Evolutionary conservation across 768 basidiomycete genomes (phyloP), one percentile per base, ranked within the genome.

Genomic region (Polyporus arcularius): DNA sequence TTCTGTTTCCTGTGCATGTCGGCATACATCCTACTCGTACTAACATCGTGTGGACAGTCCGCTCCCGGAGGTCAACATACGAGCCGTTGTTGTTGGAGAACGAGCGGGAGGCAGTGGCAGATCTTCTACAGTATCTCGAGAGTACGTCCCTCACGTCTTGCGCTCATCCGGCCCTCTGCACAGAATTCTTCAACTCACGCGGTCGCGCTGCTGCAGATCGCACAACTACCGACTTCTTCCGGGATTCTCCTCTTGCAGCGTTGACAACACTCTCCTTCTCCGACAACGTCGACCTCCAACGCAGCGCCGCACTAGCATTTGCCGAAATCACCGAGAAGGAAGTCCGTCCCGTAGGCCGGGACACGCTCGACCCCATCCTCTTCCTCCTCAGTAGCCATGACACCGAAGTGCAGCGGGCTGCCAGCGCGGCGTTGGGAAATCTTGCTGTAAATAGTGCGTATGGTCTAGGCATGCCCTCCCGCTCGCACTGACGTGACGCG

Each of bases 281-380:
- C 21, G 97, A 98, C 78, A 99, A 99, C 77, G 96, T 99, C 66
- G 97, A 98, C 78, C 83, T 99, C 18, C 97, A 99, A 79, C 87
- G 97, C 52, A 96, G 94, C 65, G 97, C 97, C 2, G 97, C 97
- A 4, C 85, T 99, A 46, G 97, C 97, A 0, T 99, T 98, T 71
- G 97, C 97, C 40, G 97, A 99, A 76, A 99, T 99, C 61, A 99
- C 97, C 26, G 97, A 99, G 80, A 98, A 98, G 78, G 97, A 99
- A 77, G 96, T 98, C 54, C 86, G 96, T 46, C 94, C 92, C 48
- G 97, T 99, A 21, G 94, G 92, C 14, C 84, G 97, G 63, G 97
- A 98, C 73, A 99, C 97, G 18, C 84, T 99, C 68, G 97, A 99
- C 76, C 97, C 97, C 53, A 96, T 99, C 63, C 86, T 98, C 58